Conservation (phyloP, 129 eudicot genomes). For the Tagetes erecta region DNA sequence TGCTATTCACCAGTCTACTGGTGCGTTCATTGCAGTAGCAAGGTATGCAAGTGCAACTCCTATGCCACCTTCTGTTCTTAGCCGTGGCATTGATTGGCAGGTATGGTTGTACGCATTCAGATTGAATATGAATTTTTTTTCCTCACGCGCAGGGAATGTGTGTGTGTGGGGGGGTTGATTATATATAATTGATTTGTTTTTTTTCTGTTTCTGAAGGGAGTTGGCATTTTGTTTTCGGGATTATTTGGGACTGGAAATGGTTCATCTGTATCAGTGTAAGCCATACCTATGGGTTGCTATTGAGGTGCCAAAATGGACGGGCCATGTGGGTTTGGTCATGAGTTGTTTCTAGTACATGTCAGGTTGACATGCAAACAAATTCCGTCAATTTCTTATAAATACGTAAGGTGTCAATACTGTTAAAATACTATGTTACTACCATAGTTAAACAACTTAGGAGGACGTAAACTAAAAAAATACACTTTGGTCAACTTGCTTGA, state of each 20-base stretch:
- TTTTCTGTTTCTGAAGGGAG: constrained; percentile 52
- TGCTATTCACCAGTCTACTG: constrained; percentile 63
- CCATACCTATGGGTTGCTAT: neutral
- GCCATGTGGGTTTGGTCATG: neutral
- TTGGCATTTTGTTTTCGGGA: constrained; percentile 87
- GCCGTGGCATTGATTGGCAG: constrained; percentile 99
- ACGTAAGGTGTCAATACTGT: neutral
- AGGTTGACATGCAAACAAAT: neutral
- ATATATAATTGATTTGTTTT: neutral
- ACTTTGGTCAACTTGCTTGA: neutral
- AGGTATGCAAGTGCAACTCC: constrained; percentile 99
- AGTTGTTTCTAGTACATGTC: neutral
- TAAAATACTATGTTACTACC: neutral
- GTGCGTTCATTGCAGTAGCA: constrained; percentile 84
- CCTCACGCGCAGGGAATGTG: no score
- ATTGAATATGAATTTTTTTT: neutral
- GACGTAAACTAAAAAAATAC: neutral
- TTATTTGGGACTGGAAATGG: constrained; percentile 93
- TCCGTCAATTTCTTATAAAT: neutral
- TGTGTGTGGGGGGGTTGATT: no score
- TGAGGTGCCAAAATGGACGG: neutral
- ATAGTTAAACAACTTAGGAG: neutral
- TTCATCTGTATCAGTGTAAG: constrained; percentile 92
- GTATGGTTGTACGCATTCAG: constrained; percentile 32
- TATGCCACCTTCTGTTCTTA: constrained; percentile 82